Evolutionary conservation across 176 grass and related monocot species (phyloP).

Genomic region (Rhynchospora tenuis): DNA sequence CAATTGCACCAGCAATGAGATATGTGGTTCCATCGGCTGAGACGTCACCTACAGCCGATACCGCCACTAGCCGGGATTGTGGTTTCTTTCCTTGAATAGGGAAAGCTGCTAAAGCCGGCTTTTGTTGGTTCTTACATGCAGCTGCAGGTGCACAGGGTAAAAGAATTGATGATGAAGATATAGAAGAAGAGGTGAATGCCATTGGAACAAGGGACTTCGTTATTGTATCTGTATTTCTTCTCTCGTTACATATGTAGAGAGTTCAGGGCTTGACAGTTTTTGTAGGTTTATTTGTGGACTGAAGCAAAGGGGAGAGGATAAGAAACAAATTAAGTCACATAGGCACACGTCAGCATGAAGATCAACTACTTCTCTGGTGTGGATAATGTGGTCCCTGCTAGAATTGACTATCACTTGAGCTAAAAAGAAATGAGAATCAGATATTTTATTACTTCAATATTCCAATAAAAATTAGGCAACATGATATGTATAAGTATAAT

Average conservation of each 20-base stretch:
- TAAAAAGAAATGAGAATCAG: neutral
- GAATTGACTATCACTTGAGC: conserved; percentile 1
- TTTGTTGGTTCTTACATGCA: neutral
- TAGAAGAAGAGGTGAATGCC: conserved; percentile 19
- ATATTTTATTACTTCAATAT: neutral
- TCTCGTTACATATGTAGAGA: neutral
- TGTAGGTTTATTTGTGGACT: conserved; percentile 13
- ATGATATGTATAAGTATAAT: neutral
- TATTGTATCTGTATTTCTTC: neutral
- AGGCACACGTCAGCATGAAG: neutral
- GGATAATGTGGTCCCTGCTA: conserved; percentile 12
- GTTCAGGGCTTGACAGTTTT: neutral
- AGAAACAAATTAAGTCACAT: neutral
- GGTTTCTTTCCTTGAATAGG: conserved; percentile 14
- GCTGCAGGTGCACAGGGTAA: neutral
- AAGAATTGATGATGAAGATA: conserved; percentile 13
- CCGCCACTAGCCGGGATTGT: conserved; percentile 22
- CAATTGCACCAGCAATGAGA: conserved; percentile 82
- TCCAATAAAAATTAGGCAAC: neutral
- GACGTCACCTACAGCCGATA: conserved; percentile 57
- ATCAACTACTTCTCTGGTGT: neutral
- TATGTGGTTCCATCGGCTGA: conserved; percentile 66
- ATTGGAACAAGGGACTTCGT: neutral
- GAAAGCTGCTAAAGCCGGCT: neutral
- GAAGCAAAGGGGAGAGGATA: conserved; percentile 7